phyloP scores from a whole-genome alignment of 345 rosid species.

The Pugionium dolabratum region DNA sequence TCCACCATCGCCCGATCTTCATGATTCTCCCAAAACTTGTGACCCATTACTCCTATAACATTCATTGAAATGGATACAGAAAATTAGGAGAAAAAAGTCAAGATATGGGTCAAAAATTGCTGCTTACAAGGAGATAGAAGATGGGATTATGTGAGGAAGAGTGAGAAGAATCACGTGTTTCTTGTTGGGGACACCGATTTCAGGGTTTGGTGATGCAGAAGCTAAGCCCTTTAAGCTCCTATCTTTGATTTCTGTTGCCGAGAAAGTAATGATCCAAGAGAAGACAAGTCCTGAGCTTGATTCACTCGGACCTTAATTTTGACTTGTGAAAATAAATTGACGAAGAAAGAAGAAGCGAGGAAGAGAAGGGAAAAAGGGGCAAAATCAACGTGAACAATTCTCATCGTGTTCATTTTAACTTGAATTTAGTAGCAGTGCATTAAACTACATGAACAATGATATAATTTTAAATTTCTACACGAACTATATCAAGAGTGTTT shows the following conservation, averaged over 20 bases:
- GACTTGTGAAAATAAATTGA: slow-evolving; percentile 11
- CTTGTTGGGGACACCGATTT: slow-evolving; percentile 19
- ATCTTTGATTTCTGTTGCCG: slow-evolving; percentile 1
- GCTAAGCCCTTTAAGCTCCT: not conserved
- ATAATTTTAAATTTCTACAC: too few species aligned
- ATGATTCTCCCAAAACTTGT: slow-evolving; percentile 62
- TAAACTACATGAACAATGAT: too few species aligned
- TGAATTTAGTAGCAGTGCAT: too few species aligned
- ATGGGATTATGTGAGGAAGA: slow-evolving; percentile 7
- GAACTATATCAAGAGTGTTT: too few species aligned
- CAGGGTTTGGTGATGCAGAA: slow-evolving; percentile 29
- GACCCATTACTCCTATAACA: slow-evolving; percentile 53
- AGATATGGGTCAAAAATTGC: not conserved
- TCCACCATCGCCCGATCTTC: slow-evolving; percentile 59
- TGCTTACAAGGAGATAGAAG: slow-evolving; percentile 19
- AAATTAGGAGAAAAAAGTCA: not conserved
- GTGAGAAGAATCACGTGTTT: slow-evolving; percentile 30
- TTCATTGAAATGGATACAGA: slow-evolving; percentile 5
- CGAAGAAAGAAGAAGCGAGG: not conserved
- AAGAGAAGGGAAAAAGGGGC: too few species aligned
- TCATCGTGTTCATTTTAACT: too few species aligned
- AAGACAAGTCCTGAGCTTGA: slow-evolving; percentile 4
- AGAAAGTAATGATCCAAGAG: slow-evolving; percentile 9
- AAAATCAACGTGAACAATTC: too few species aligned
- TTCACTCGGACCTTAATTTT: slow-evolving; percentile 25